Conservation (phyloP, 805 yeast species). For the Ogataea ganodermae region DNA sequence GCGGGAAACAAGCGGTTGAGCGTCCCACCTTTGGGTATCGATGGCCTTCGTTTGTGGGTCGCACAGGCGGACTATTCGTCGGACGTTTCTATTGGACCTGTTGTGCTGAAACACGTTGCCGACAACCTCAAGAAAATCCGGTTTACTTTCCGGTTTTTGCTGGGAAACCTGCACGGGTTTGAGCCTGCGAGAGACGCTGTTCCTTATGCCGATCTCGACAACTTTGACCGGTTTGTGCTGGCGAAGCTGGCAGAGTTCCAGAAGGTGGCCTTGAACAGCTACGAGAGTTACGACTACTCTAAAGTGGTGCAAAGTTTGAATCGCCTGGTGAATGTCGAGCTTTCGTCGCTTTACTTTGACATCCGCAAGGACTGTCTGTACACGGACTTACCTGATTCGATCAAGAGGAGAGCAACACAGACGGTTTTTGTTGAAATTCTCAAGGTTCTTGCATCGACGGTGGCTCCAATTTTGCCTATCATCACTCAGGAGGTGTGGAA, state of each 20-base stretch:
- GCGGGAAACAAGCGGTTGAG: slow-evolving; percentile 53
- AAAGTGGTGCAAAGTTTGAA: slow-evolving; percentile 67
- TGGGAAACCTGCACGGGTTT: slow-evolving; percentile 68
- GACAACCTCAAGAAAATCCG: slow-evolving; percentile 82
- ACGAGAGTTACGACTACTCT: slow-evolving; percentile 63
- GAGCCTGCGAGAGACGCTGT: slow-evolving; percentile 32
- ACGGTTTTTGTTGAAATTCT: slow-evolving; percentile 65
- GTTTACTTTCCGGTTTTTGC: slow-evolving; percentile 73
- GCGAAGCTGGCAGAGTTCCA: slow-evolving; percentile 54
- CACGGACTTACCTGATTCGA: slow-evolving; percentile 55
- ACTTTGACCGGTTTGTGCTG: slow-evolving; percentile 64
- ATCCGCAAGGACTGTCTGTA: slow-evolving; percentile 83
- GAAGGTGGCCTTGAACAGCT: slow-evolving; percentile 43
- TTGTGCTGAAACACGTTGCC: slow-evolving; percentile 70
- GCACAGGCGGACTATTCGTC: slow-evolving; percentile 85
- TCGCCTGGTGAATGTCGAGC: slow-evolving; percentile 68
- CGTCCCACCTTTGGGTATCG: slow-evolving; percentile 75
- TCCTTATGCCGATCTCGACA: slow-evolving; percentile 40
- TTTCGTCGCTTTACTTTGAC: slow-evolving; percentile 86
- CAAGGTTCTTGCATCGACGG: slow-evolving; percentile 59
- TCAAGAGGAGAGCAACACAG: slow-evolving; percentile 58
- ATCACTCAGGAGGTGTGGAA: slow-evolving; percentile 90
- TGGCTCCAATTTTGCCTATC: slow-evolving; percentile 83
- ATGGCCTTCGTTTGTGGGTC: slow-evolving; percentile 87
- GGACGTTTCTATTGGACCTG: slow-evolving; percentile 76